These are phyloP conservation scores for Arthrobotrys iridis DNA, from an alignment of 2,329 filamentous ascomycete species.

Conservation along the genomic window DNA sequence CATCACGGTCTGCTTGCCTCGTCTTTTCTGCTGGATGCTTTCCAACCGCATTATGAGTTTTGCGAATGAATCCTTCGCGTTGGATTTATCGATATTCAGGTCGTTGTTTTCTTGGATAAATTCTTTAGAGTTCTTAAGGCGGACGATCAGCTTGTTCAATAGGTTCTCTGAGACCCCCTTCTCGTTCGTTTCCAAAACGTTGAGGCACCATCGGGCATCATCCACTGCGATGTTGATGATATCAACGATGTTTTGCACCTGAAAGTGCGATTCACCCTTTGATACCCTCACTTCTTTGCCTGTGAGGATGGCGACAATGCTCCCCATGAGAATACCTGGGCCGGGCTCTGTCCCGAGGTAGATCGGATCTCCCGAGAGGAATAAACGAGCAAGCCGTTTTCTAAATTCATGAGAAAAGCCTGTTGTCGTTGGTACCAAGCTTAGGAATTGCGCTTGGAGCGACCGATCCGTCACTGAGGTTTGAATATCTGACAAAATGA, in stretches of 20 bases:
- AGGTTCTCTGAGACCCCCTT: slow-evolving; percentile 56
- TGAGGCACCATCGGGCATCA: slow-evolving; percentile 64
- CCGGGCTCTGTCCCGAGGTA: slow-evolving; percentile 60
- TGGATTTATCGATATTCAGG: slow-evolving; percentile 69
- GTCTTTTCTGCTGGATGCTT: slow-evolving; percentile 1
- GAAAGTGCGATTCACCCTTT: slow-evolving; percentile 70
- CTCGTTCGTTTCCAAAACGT: slow-evolving; percentile 53
- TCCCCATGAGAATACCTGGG: slow-evolving; percentile 62
- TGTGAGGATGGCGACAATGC: slow-evolving; percentile 64
- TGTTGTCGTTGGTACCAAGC: slow-evolving; percentile 68
- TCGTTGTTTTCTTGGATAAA: slow-evolving; percentile 60
- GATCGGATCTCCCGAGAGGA: slow-evolving; percentile 65
- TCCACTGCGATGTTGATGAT: slow-evolving; percentile 81
- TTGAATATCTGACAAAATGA: slow-evolving; percentile 66
- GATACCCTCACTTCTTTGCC: slow-evolving; percentile 67
- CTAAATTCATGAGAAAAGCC: slow-evolving; percentile 70
- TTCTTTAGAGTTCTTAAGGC: slow-evolving; percentile 57
- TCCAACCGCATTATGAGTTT: slow-evolving; percentile 67
- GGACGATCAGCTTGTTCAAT: slow-evolving; percentile 56
- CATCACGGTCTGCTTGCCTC: slow-evolving; percentile 20
- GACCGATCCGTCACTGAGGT: slow-evolving; percentile 66
- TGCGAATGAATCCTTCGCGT: slow-evolving; percentile 75
- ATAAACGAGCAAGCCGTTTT: slow-evolving; percentile 73
- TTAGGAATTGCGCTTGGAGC: slow-evolving; percentile 70
- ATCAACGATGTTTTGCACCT: slow-evolving; percentile 72